phyloP scores from a whole-genome alignment of 2,329 filamentous ascomycete species.

The Botryotinia calthae region DNA sequence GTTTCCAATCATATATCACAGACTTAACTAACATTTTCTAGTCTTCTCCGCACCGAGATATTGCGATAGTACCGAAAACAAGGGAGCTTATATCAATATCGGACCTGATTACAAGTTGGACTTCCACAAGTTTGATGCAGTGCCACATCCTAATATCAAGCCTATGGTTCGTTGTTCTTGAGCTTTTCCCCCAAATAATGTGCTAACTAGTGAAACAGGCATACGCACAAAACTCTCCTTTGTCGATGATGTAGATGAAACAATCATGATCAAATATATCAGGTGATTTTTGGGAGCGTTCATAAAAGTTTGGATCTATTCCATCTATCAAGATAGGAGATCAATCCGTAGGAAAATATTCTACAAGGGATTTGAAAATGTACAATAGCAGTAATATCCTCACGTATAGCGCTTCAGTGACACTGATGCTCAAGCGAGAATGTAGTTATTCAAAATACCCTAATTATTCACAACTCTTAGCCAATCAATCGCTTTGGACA shows the following conservation, averaged over 20 bases:
- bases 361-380: conserved; percentile 8
- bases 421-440: not conserved
- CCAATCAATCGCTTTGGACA: not conserved
- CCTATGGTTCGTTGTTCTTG: conserved; percentile 65
- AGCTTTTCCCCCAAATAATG: not conserved
- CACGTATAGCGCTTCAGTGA: not conserved
- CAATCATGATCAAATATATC: not conserved
- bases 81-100: conserved; percentile 97
- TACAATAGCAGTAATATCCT: conserved; percentile 13
- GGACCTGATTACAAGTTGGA: conserved; percentile 86
- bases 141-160: conserved; percentile 91
- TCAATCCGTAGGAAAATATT: not conserved
- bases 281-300: conserved; percentile 1
- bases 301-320: conserved; percentile 13
- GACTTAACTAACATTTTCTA: conserved; percentile 33
- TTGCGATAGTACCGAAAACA: conserved; percentile 97
- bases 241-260: conserved; percentile 47
- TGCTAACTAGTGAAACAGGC: conserved; percentile 50
- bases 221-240: conserved; percentile 80
- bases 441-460: conserved; percentile 1
- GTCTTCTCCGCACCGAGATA: conserved; percentile 98
- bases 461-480: not conserved
- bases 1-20: not conserved
- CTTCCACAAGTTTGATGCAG: conserved; percentile 92
- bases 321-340: conserved; percentile 12